phyloP scores from a whole-genome alignment of 768 basidiomycete genomes.

The Leucocoprinus leucothites region DNA sequence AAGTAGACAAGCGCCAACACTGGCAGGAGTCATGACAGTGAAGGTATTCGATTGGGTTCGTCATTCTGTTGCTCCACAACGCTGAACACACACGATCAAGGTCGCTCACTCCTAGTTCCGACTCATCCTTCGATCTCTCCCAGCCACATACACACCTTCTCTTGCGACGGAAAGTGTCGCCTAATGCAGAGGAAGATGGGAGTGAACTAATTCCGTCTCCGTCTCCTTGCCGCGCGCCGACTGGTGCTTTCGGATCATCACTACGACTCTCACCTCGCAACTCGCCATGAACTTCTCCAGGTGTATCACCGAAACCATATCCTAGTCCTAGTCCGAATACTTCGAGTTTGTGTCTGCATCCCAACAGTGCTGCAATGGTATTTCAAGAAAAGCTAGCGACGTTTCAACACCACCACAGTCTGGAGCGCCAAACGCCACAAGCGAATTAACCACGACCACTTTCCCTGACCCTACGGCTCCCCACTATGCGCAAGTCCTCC shows the following conservation, averaged over 20 bases:
- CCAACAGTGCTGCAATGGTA: constrained; percentile 5
- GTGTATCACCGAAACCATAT: constrained; percentile 17
- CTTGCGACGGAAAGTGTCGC: too few relatives aligned
- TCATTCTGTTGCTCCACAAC: neutral
- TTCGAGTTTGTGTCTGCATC: constrained; percentile 23
- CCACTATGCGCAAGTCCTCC: too few relatives aligned
- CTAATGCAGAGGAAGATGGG: constrained; percentile 53
- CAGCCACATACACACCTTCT: too few relatives aligned
- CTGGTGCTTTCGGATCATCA: too few relatives aligned
- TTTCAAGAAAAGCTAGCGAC: neutral
- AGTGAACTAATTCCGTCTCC: constrained; percentile 59
- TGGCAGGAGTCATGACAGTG: constrained; percentile 41
- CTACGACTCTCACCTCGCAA: too few relatives aligned
- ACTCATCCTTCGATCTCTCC: too few relatives aligned
- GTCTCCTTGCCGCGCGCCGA: constrained; percentile 52
- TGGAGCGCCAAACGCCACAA: neutral
- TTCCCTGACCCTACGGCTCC: neutral
- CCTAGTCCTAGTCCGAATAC: constrained; percentile 33
- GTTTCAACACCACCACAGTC: too few relatives aligned
- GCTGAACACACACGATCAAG: constrained; percentile 16
- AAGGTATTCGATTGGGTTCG: too few relatives aligned
- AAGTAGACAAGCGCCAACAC: constrained; percentile 56
- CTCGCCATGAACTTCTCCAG: constrained; percentile 15
- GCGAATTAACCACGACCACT: neutral
- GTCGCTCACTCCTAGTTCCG: neutral